phyloP scores from a whole-genome alignment of 257 asterid genomes.

The Nicotiana undulata region DNA sequence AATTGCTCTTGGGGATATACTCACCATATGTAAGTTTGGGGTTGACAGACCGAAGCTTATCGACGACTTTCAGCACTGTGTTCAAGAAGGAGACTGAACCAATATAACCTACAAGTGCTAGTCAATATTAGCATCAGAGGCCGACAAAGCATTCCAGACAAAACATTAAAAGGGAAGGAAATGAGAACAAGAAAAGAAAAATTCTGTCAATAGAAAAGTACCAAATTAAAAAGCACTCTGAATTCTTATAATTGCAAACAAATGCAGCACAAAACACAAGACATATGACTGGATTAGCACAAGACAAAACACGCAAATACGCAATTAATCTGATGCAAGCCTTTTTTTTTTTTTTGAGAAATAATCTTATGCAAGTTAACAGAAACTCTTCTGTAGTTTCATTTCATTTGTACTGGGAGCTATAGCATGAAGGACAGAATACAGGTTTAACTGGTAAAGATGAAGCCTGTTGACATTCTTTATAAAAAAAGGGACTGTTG shows the following conservation, averaged over 20 bases:
- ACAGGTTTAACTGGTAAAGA: not conserved
- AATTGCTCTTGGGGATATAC: conserved; percentile 2
- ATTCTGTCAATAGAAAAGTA: not conserved
- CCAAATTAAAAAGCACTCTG: not conserved
- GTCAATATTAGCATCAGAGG: conserved; percentile 10
- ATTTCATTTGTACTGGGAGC: not conserved
- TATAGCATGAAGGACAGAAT: not conserved
- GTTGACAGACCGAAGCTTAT: conserved; percentile 91
- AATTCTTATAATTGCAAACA: not conserved
- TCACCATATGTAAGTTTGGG: conserved; percentile 83
- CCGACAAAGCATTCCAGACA: not conserved
- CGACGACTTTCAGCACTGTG: conserved; percentile 64
- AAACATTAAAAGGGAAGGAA: not conserved
- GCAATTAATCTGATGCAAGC: not conserved
- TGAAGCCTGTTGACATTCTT: not conserved
- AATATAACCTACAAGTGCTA: conserved; percentile 63
- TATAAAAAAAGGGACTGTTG: not conserved
- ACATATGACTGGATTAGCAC: not conserved
- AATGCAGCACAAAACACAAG: not conserved
- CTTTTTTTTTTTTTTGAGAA: too few relatives aligned
- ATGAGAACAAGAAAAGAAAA: not conserved
- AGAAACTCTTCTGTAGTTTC: not conserved
- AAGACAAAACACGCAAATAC: not conserved
- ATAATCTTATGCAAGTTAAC: not conserved
- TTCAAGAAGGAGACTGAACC: conserved; percentile 94